phyloP scores from a whole-genome alignment of 768 basidiomycete species.

The Boletellus sp. region DNA sequence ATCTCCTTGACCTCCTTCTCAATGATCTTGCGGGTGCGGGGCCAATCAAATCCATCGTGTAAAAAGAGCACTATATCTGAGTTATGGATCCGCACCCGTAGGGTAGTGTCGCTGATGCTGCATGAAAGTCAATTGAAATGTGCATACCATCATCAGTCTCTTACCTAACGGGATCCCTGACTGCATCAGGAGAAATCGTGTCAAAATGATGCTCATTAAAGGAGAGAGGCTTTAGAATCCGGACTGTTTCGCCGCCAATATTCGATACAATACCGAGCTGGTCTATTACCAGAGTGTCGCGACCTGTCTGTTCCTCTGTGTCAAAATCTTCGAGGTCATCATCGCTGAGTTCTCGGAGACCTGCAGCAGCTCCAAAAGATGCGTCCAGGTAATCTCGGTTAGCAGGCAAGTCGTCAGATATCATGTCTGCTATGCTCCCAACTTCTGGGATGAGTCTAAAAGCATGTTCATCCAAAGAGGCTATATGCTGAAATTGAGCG shows the following conservation, averaged over 20 bases:
- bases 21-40: constrained; percentile 75
- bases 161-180: constrained; percentile 47
- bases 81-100: constrained; percentile 55
- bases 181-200: constrained; percentile 53
- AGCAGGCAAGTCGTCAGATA: constrained; percentile 85
- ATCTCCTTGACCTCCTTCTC: constrained; percentile 87
- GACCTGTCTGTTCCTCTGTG: constrained; percentile 18
- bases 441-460: constrained; percentile 75
- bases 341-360: constrained; percentile 66
- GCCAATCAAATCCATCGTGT: constrained; percentile 96
- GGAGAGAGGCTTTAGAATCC: constrained; percentile 64
- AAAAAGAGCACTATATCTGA: constrained; percentile 67
- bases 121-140: constrained; percentile 4
- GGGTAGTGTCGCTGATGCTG: constrained; percentile 45
- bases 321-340: constrained; percentile 73
- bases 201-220: constrained; percentile 75
- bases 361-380: constrained; percentile 75
- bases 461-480: constrained; percentile 78
- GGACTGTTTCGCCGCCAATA: constrained; percentile 82
- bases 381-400: constrained; percentile 86
- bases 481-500: constrained; percentile 32
- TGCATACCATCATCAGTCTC: constrained; percentile 12
- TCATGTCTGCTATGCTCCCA: constrained; percentile 80
- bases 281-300: constrained; percentile 17
- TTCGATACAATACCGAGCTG: constrained; percentile 50